phyloP scores from a whole-genome alignment of 495 filamentous ascomycete genomes.

The Podospora comata region DNA sequence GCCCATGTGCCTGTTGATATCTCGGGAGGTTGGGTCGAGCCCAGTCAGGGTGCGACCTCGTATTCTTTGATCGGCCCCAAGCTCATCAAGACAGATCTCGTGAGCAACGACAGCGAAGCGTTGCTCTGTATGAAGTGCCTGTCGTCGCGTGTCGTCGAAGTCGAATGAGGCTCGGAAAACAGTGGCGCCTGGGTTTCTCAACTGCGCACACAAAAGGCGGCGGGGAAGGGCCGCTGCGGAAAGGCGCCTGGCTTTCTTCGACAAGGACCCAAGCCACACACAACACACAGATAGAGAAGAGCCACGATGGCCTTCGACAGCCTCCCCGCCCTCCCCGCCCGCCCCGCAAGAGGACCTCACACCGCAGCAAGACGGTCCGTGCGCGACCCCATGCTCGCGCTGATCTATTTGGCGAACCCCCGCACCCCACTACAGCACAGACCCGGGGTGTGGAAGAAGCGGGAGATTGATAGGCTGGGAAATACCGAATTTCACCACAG shows the following conservation, averaged over 20 bases:
- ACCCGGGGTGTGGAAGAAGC: not conserved
- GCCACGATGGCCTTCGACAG: not conserved
- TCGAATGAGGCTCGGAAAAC: constrained; percentile 1
- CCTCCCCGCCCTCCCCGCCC: too few relatives aligned
- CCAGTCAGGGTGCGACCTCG: not conserved
- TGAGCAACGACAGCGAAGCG: too few relatives aligned
- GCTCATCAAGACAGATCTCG: not conserved
- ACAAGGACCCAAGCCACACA: not conserved
- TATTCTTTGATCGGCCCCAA: not conserved
- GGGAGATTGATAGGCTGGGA: constrained; percentile 26
- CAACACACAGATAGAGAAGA: not conserved
- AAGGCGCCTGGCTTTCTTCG: not conserved
- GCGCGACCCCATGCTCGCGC: not conserved
- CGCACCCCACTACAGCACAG: not conserved
- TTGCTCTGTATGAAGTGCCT: not conserved
- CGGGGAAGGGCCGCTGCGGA: constrained; percentile 2
- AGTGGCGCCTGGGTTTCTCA: not conserved
- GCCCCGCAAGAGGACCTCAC: not conserved
- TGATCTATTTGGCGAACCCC: not conserved
- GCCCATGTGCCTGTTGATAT: not conserved
- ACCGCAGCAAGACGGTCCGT: not conserved
- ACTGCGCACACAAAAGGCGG: not conserved
- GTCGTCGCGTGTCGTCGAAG: not conserved
- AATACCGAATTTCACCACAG: constrained; percentile 27
- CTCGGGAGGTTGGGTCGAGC: not conserved